Evolutionary conservation across 306 rosid species (phyloP).

Genomic region (Fragaria vesca): DNA sequence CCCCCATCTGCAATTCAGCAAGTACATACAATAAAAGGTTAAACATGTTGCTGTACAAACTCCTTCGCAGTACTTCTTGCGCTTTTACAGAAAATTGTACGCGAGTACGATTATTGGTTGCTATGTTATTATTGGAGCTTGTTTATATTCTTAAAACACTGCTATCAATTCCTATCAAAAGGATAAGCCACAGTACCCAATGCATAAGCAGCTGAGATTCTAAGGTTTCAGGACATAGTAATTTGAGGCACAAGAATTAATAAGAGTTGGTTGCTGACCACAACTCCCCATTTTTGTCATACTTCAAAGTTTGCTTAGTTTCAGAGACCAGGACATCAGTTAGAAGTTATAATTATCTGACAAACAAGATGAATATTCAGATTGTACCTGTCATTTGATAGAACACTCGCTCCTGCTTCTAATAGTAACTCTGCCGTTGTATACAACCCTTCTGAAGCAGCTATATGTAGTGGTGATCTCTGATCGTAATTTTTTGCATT

Average conservation of each 20-base stretch:
- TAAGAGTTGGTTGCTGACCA: neutral
- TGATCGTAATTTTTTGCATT: slow-evolving; percentile 61
- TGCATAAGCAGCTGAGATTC: neutral
- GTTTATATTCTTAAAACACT: too few species aligned
- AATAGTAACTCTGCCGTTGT: slow-evolving; percentile 44
- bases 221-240: neutral
- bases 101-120: neutral
- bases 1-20: slow-evolving; percentile 61
- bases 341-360: neutral
- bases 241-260: neutral
- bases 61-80: neutral
- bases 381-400: slow-evolving; percentile 57
- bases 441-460: slow-evolving; percentile 60
- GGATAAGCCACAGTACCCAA: neutral
- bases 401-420: slow-evolving; percentile 63
- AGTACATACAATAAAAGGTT: neutral
- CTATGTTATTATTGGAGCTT: neutral
- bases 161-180: too few species aligned
- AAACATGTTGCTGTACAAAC: neutral
- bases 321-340: slow-evolving; percentile 5
- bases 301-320: neutral
- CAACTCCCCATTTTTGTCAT: neutral
- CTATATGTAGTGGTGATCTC: slow-evolving; percentile 60
- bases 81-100: neutral
- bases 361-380: neutral